Conservation (phyloP, 2,329 filamentous ascomycete species). For the Ceratocystis cubensis region DNA sequence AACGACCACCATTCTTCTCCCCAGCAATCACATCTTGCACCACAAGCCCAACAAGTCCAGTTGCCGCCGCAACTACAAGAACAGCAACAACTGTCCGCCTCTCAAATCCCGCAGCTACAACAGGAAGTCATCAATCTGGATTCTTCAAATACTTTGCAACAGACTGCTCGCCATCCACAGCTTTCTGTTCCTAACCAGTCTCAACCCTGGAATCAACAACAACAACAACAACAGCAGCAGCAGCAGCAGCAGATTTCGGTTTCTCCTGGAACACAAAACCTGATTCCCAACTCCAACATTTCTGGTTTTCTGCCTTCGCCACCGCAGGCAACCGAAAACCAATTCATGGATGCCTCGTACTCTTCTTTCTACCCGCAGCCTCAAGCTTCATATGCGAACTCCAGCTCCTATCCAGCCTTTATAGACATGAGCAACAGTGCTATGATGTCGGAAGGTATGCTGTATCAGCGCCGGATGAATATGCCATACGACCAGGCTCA, state of each 20-base stretch:
- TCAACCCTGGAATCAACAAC: not conserved
- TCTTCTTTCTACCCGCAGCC: conserved; percentile 1
- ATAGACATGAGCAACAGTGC: conserved; percentile 17
- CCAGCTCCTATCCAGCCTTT: not conserved
- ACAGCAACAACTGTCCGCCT: conserved; percentile 5
- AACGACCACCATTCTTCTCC: not conserved
- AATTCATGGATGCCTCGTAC: conserved; percentile 18
- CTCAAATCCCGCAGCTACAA: not conserved
- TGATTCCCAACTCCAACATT: not conserved
- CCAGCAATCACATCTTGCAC: not conserved
- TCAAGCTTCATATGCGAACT: conserved; percentile 5
- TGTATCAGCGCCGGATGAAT: conserved; percentile 14
- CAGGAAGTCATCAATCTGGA: conserved; percentile 13
- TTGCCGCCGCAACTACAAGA: not conserved
- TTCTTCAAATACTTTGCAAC: not conserved
- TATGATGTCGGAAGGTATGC: conserved; percentile 14
- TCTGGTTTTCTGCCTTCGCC: conserved; percentile 13
- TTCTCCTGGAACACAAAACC: conserved; percentile 4
- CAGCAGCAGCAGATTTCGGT: conserved; percentile 15
- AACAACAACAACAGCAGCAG: not conserved
- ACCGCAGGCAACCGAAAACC: conserved; percentile 13
- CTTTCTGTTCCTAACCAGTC: conserved; percentile 12
- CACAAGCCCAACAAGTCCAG: not conserved
- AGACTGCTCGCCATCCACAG: not conserved
- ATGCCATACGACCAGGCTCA: conserved; percentile 9